Conservation (phyloP, 2,329 filamentous ascomycete species). For the Hypoxylon sp. region DNA sequence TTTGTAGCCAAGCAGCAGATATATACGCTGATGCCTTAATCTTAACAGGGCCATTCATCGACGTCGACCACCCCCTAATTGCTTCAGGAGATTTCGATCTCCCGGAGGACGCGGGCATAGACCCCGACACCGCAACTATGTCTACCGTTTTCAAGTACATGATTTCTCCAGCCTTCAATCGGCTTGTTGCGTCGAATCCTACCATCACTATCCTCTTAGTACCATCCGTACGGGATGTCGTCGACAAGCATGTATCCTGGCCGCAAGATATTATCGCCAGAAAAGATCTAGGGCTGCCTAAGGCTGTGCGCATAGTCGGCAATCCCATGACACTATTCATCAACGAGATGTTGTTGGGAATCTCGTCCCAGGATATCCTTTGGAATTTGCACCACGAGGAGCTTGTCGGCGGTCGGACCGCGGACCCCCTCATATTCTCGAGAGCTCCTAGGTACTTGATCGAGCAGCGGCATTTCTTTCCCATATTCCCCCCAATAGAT, state of each 20-base stretch:
- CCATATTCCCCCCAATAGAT: slow-evolving; percentile 85
- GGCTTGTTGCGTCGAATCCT: slow-evolving; percentile 79
- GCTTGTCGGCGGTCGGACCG: slow-evolving; percentile 69
- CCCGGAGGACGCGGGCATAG: slow-evolving; percentile 74
- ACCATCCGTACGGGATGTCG: slow-evolving; percentile 80
- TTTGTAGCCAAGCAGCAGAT: slow-evolving; percentile 83
- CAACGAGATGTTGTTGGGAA: slow-evolving; percentile 87
- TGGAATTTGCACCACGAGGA: slow-evolving; percentile 87
- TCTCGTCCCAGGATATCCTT: slow-evolving; percentile 87
- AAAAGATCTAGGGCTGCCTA: slow-evolving; percentile 84
- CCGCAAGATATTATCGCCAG: slow-evolving; percentile 71
- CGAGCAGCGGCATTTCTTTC: slow-evolving; percentile 92
- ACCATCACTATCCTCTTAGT: slow-evolving; percentile 84
- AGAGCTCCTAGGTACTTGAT: slow-evolving; percentile 84
- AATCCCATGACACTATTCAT: slow-evolving; percentile 92
- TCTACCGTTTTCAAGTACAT: slow-evolving; percentile 86
- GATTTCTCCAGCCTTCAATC: slow-evolving; percentile 80
- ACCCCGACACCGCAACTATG: slow-evolving; percentile 85
- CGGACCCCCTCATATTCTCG: slow-evolving; percentile 74
- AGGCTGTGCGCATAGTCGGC: slow-evolving; percentile 79
- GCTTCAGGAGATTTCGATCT: slow-evolving; percentile 85
- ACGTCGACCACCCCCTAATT: slow-evolving; percentile 90
- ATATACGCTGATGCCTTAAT: slow-evolving; percentile 83
- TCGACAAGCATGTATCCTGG: slow-evolving; percentile 80
- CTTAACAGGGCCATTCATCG: slow-evolving; percentile 89